Evolutionary conservation across 139 green algal species (phyloP), one percentile per base, ranked within the genome.

Genomic region (Micromonas pusilla): DNA sequence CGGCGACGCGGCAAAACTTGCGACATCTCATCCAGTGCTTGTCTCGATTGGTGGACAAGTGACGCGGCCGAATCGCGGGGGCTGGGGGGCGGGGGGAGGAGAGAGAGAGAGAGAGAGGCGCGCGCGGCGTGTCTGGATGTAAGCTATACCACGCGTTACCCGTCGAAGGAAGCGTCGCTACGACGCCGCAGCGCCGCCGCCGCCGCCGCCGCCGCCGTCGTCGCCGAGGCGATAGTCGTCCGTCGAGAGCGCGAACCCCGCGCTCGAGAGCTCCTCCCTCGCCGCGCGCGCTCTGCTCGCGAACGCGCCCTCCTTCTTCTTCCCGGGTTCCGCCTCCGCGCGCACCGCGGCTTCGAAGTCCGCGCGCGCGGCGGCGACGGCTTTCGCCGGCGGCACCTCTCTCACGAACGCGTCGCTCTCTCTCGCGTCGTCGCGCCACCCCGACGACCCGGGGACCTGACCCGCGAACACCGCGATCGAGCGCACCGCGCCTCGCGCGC

Each of bases 1-100:
- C 68, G 34, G 39, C 33, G 9, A 79, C 70, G 16, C 39, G 66
- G 57, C 19, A 36, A 2, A 78, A 83, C 71, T 63, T 83, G 38
- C 70, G 77, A 25, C 68, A 79, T 26, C 34, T 83, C 28, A 79
- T 83, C 36, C 78, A 83, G 71, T 79, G 39, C 26, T 25, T 83
- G 25, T 70, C 32, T 3, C 32, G 78, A 2, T 38, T 83, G 36
- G 54, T 83, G 25, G 72, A 78, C 37, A 67, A 45, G 62, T 72
- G n/a, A 38, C 37, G 4, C n/a, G n/a, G n/a, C n/a, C n/a, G n/a
- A n/a, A n/a, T n/a, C n/a, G n/a, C n/a, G n/a, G n/a, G n/a, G n/a
- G n/a, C n/a, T n/a, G n/a, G n/a, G n/a, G n/a, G n/a, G n/a, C n/a
- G n/a, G n/a, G n/a, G n/a, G n/a, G n/a, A n/a, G n/a, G n/a, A n/a